Base-by-base conservation (phyloP, 2,329 filamentous ascomycete genomes). In the Fusarium nygamai region DNA sequence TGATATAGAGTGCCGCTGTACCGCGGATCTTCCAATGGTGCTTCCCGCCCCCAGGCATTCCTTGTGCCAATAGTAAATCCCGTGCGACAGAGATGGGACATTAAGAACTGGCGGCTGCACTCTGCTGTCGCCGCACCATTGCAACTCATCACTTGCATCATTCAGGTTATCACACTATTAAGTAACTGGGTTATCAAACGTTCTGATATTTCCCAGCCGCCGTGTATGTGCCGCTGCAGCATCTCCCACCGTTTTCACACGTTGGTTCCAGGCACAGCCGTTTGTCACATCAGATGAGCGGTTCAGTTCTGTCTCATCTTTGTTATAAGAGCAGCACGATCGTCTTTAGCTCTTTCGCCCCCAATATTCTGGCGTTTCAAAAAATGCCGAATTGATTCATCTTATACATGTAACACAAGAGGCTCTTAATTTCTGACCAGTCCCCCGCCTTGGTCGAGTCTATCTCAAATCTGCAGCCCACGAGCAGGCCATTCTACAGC, bases 91-190 rank as follows among this genome's bases (percentile, higher is more conserved):
- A 17, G 14, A 24, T 44, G n/a, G 41, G 41, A 9, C 41, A 44
- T 44, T 44, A 44, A 24, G 41, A 44, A 44, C 41, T 44, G 41
- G 39, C 39, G 41, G 41, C 41, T 44, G 41, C n/a, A 44, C 41
- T 44, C 41, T 24, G 9, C n/a, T 24, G n/a, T 44, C 41, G 24
- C 41, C n/a, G n/a, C n/a, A 19, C 41, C 41, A 44, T 24, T 44
- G 16, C 13, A 44, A 44, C 41, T 44, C 41, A 66, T 73, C 60
- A 74, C 70, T 70, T 60, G 27, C 71, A 73, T 73, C 70, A 64
- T 56, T 53, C 59, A 43, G 34, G 24, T 56, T 24, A 14, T 24
- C 41, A 44, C 41, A 44, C 41, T 44, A 16, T 14, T 43, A 43
- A n/a, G 58, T 14, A 64, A 36, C 43, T 38, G n/a, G n/a, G 41